phyloP scores from a whole-genome alignment of 495 filamentous ascomycete species.

The Xylaria telfairii region DNA sequence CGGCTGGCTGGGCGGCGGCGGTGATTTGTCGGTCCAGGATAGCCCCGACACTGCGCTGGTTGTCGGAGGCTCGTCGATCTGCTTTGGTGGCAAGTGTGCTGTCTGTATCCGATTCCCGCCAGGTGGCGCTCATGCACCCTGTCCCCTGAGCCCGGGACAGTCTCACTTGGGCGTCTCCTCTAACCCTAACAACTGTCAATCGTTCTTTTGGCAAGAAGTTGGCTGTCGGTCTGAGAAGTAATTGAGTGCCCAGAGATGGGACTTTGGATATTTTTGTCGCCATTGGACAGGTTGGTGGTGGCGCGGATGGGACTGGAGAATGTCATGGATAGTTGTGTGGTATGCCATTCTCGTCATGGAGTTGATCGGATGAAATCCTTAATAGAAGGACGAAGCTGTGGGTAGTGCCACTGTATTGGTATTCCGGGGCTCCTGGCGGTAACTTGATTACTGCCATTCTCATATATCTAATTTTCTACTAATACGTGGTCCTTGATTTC shows the following conservation, averaged over 20 bases:
- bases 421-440: not conserved
- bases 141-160: not conserved
- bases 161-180: not conserved
- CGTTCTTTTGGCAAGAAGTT: constrained; percentile 3
- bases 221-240: constrained; percentile 7
- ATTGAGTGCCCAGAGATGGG: not conserved
- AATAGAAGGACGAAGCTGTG: not conserved
- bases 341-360: not conserved
- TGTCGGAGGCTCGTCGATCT: not conserved
- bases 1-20: constrained; percentile 4
- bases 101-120: constrained; percentile 7
- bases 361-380: not conserved
- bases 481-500: not conserved
- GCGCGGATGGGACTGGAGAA: not conserved
- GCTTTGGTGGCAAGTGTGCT: constrained; percentile 1
- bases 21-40: constrained; percentile 3
- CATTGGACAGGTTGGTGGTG: not conserved
- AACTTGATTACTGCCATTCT: not conserved
- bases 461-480: not conserved
- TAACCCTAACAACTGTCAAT: constrained; percentile 3
- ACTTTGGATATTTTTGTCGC: not conserved
- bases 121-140: not conserved
- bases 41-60: not conserved
- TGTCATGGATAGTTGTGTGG: not conserved
- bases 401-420: not conserved